Conservation (phyloP, 495 filamentous ascomycete species). For the Beverwykella pulmonaria region DNA sequence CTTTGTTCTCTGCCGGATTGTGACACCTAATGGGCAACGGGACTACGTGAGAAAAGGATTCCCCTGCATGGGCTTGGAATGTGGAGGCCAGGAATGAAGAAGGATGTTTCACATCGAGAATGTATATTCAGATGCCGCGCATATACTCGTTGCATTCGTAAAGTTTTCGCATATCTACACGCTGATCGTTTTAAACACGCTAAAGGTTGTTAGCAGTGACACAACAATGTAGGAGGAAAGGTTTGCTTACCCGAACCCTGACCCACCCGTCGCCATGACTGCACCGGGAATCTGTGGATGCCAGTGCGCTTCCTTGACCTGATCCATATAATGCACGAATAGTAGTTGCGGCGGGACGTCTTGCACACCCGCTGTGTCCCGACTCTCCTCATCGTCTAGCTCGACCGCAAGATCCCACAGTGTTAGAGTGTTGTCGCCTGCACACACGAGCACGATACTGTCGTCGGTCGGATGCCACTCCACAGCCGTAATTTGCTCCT, state of each 20-base stretch:
- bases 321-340: constrained; percentile 94
- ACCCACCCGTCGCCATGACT: constrained; percentile 84
- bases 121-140: background rate
- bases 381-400: constrained; percentile 93
- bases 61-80: background rate
- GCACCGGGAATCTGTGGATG: constrained; percentile 94
- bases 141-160: background rate
- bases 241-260: constrained; percentile 69
- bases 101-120: background rate
- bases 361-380: constrained; percentile 79
- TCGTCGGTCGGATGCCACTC: constrained; percentile 99
- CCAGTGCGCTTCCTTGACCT: constrained; percentile 95
- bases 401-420: constrained; percentile 97
- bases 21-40: background rate
- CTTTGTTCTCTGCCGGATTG: background rate
- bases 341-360: constrained; percentile 93
- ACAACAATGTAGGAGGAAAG: background rate
- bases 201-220: constrained; percentile 19
- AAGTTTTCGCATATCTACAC: constrained; percentile 49
- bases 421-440: constrained; percentile 90
- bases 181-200: constrained; percentile 47
- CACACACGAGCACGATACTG: constrained; percentile 87
- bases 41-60: background rate
- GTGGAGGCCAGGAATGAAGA: background rate
- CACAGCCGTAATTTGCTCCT: constrained; percentile 90